Evolutionary conservation across 2,329 filamentous ascomycete species (phyloP).

Genomic region (Colletotrichum truncatum): DNA sequence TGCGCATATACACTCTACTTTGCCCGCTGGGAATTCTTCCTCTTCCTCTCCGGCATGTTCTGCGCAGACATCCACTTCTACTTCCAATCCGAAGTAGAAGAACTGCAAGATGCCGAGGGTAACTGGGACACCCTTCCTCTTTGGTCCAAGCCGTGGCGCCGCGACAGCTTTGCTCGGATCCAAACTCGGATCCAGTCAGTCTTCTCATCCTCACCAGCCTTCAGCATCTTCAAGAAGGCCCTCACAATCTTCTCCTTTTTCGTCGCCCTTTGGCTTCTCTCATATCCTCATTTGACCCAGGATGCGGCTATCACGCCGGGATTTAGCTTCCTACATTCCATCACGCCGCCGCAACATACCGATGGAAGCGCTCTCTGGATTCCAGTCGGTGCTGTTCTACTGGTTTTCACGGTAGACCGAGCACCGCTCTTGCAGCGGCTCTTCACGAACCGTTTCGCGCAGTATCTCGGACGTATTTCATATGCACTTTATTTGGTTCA

Average conservation of each 20-base stretch:
- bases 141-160: not conserved
- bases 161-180: not conserved
- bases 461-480: conserved; percentile 70
- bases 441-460: conserved; percentile 67
- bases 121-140: not conserved
- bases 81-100: conserved; percentile 41
- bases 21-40: conserved; percentile 16
- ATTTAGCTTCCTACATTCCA: not conserved
- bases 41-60: conserved; percentile 17
- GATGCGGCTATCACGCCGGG: conserved; percentile 4
- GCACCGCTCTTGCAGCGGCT: conserved; percentile 60
- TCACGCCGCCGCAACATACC: not conserved
- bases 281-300: not conserved
- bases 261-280: conserved; percentile 11
- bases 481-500: conserved; percentile 73
- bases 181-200: not conserved
- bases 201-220: not conserved
- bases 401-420: conserved; percentile 6
- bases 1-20: conserved; percentile 48
- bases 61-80: not conserved
- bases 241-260: not conserved
- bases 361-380: conserved; percentile 6
- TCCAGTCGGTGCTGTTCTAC: conserved; percentile 1
- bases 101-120: not conserved
- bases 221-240: not conserved